phyloP scores from a whole-genome alignment of 148 eudicot genomes.

The Rhododendron molle region DNA sequence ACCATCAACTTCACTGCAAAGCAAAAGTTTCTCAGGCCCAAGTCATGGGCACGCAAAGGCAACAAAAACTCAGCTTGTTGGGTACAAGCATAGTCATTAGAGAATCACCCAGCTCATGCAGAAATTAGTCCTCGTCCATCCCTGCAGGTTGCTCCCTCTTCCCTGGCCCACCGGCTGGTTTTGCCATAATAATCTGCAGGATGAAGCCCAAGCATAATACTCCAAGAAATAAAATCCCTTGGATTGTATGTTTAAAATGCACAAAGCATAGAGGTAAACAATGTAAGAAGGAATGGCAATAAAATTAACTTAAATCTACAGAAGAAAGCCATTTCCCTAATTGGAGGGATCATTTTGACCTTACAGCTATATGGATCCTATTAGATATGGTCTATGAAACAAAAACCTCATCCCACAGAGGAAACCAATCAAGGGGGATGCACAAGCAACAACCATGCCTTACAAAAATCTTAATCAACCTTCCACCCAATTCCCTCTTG shows the following conservation, averaged over 20 bases:
- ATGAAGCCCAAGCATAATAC: neutral
- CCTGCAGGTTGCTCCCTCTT: constrained; percentile 58
- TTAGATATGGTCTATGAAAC: neutral
- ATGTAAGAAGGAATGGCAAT: neutral
- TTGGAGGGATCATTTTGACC: neutral
- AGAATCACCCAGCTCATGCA: neutral
- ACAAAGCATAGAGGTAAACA: neutral
- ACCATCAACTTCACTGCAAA: neutral
- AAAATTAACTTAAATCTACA: neutral
- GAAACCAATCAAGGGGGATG: neutral
- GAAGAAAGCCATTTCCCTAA: neutral
- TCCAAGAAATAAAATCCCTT: neutral
- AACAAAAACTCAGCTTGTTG: neutral
- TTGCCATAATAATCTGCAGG: constrained; percentile 89
- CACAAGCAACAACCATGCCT: neutral
- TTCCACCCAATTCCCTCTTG: neutral
- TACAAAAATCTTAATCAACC: neutral
- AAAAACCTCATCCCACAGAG: neutral
- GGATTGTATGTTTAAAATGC: neutral
- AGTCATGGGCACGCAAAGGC: neutral
- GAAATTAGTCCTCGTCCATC: constrained; percentile 71
- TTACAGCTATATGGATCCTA: neutral
- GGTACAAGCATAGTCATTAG: neutral
- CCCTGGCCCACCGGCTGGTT: constrained; percentile 91
- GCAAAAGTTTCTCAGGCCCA: neutral